Base-by-base conservation (phyloP, 2,329 filamentous ascomycete genomes). In the Endoconidiophora polonica region DNA sequence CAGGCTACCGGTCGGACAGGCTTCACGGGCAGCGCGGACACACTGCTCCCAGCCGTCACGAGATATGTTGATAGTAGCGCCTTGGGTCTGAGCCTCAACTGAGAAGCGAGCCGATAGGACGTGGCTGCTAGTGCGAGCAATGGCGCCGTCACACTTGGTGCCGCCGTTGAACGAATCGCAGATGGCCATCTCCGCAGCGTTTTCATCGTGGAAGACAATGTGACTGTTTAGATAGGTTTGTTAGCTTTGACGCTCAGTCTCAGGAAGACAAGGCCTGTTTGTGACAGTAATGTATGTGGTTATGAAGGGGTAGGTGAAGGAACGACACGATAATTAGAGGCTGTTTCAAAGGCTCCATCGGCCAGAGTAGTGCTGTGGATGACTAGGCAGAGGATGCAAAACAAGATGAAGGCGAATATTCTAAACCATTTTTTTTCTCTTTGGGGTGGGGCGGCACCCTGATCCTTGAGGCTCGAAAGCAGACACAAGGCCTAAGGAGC, bases 21-120 rank as follows among this genome's bases (percentile, higher is more conserved):
- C 65, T 52, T 69, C 67, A 50, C 68, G 60, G 45, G 72, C 73
- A 14, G 73, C 73, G 39, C 69, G 65, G 47, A 76, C 66, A 57
- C 73, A 76, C 46, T 66, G 63, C 59, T 75, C 69, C 72, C 73
- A 74, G 22, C 66, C 62, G 18, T 65, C 65, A 61, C 74, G 75
- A 44, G 65, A 66, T 54, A 76, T 65, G 60, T 69, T 70, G 59
- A 77, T 74, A 14, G 66, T 70, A 20, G 67, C 65, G 7, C 69
- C 71, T 1, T 57, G 50, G 2, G 61, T 60, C 14, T 63, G 62
- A 1, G 68, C 63, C 23, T 60, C 64, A 14, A 76, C 63, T 2
- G 59, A 63, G 60, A 77, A 75, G 52, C 65, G 59, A 5, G 69
- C 71, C 7, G 65, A 71, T 7, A 71, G 70, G 5, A 64, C 67